Evolutionary conservation across 805 yeast genomes (phyloP), one percentile per base, ranked within the genome.

Genomic region (Isabelozyma gotoi): DNA sequence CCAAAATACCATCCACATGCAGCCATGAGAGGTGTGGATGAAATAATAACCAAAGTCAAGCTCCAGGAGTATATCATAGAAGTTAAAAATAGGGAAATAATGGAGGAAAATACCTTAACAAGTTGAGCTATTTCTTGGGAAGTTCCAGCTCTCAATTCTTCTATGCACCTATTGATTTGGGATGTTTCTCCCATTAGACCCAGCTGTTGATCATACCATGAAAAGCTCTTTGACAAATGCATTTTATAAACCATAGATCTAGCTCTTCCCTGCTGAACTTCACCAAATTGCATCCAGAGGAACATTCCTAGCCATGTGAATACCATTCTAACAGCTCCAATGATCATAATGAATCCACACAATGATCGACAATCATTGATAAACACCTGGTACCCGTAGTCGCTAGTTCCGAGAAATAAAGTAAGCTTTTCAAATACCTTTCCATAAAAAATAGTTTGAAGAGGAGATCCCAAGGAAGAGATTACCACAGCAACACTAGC

Each of bases 11-110:
- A 62, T 1, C 85, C 80, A 2, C 76, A 48, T 0, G 73, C 7
- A 0, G 72, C 71, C 44, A 92, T 77, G 0, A 90, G 27, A 0
- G 99, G 99, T 3, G 88, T 52, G 3, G 85, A 74, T 1, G 88
- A 83, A 45, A 92, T 55, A n/a, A 85, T 79, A 1, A 94, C 77
- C 19, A 94, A 63, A 0, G 97, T 87, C 8, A 94, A 71, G 3
- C 87, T 75, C 97, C 97, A 92, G 2, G 96, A 87, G 47, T 81
- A 83, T 47, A 77, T 76, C 58, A 94, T 77, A 1, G 96, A 82
- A 0, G 86, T 79, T 1, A 79, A 73, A 1, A 84, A 57, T 8
- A 85, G 63, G 0, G 85, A 79, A 3, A 78, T 41, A 0, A 81
- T 65, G 0, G 89, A 74, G 0, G 81, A 77, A 1, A 72, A 33